phyloP scores from a whole-genome alignment of 129 eudicot species.

The Cynara cardunculus region DNA sequence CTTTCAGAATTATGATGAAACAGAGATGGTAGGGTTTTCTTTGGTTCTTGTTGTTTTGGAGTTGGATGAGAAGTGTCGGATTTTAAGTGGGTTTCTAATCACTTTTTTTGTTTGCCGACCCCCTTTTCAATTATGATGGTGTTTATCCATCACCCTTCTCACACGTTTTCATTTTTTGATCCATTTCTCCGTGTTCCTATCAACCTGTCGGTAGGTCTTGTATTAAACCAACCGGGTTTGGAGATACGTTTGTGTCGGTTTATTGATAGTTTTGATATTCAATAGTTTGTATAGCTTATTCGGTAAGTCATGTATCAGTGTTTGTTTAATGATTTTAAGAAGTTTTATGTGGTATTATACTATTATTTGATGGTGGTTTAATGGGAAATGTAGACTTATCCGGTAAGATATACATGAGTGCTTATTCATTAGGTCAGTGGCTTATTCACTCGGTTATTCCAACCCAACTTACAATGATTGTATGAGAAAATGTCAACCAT shows the following conservation, averaged over 20 bases:
- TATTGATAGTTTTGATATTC: too few relatives aligned
- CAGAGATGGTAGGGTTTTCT: constrained; percentile 22
- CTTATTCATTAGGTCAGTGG: too few relatives aligned
- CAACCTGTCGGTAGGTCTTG: constrained; percentile 5
- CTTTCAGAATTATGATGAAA: constrained; percentile 11
- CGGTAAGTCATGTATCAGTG: not conserved
- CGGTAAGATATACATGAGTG: too few relatives aligned
- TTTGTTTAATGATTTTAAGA: too few relatives aligned
- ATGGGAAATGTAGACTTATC: not conserved
- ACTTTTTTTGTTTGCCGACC: constrained; percentile 19
- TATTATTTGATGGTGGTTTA: not conserved
- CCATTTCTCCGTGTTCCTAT: not conserved
- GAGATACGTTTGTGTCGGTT: not conserved
- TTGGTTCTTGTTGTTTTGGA: not conserved
- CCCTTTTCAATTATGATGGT: constrained; percentile 19
- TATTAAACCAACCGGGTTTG: not conserved
- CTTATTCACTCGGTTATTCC: not conserved
- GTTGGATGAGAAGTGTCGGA: constrained; percentile 7
- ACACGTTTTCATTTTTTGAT: not conserved
- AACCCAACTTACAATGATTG: too few relatives aligned
- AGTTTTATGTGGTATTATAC: too few relatives aligned
- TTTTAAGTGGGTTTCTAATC: constrained; percentile 18
- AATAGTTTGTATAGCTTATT: too few relatives aligned
- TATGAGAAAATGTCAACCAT: not conserved
- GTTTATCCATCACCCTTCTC: constrained; percentile 10